Evolutionary conservation across 139 green algal genomes (phyloP).

Genomic region (Raphidocelis subcapitata): DNA sequence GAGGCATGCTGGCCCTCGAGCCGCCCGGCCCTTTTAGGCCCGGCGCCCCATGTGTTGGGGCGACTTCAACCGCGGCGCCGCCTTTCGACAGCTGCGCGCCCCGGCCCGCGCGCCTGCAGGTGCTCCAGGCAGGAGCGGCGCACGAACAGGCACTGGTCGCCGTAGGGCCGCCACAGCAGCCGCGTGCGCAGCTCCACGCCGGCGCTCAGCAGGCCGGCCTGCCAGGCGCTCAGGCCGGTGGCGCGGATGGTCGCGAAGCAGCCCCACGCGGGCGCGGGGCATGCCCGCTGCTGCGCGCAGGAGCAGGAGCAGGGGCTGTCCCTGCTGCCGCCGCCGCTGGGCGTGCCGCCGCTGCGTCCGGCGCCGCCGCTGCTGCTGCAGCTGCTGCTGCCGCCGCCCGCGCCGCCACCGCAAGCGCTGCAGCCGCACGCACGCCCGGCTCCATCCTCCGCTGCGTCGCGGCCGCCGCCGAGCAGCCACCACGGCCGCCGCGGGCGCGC

Average conservation of each 20-base stretch:
- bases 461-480: neutral
- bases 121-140: constrained; percentile 18
- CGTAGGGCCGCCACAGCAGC: constrained; percentile 50
- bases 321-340: constrained; percentile 6
- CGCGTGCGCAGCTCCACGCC: constrained; percentile 48
- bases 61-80: no score
- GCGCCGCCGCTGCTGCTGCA: constrained; percentile 9
- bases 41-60: no score
- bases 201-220: constrained; percentile 13
- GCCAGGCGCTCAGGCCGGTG: neutral
- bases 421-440: no score
- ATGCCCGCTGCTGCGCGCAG: neutral
- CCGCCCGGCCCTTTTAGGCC: no score
- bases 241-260: constrained; percentile 60
- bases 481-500: no score
- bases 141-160: constrained; percentile 72
- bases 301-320: neutral
- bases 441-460: no score
- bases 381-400: constrained; percentile 4
- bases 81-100: neutral
- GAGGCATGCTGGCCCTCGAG: no score
- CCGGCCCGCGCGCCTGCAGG: constrained; percentile 17
- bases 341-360: neutral
- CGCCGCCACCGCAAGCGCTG: no score
- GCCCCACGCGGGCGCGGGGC: constrained; percentile 36